Evolutionary conservation across 148 eudicot genomes (phyloP).

Genomic region (Fagopyrum homotropicum): DNA sequence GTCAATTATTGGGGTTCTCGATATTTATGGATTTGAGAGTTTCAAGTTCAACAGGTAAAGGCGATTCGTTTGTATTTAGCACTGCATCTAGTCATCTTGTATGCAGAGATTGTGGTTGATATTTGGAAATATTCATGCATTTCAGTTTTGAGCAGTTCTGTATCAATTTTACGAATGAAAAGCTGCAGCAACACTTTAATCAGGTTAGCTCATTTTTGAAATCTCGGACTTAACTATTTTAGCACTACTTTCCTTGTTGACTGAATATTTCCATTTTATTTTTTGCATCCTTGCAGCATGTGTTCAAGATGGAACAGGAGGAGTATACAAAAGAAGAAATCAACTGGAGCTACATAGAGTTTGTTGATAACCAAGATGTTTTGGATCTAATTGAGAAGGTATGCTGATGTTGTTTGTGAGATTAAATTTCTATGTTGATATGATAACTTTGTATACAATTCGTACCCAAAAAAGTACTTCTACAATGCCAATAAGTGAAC

Average conservation of each 20-base stretch:
- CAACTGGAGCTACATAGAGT: slow-evolving; percentile 97
- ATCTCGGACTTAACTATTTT: slow-evolving; percentile 8
- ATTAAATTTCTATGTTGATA: too few species aligned
- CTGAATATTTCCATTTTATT: slow-evolving; percentile 12
- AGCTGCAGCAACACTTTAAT: slow-evolving; percentile 98
- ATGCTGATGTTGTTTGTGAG: not conserved
- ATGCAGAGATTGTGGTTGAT: not conserved
- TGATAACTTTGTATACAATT: not conserved
- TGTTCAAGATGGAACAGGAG: slow-evolving; percentile 99
- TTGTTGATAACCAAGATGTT: slow-evolving; percentile 97
- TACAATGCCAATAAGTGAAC: not conserved
- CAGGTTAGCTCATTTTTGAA: slow-evolving; percentile 49
- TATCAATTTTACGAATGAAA: slow-evolving; percentile 97
- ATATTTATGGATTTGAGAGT: slow-evolving; percentile 85
- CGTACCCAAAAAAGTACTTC: not conserved
- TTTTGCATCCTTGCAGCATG: slow-evolving; percentile 67
- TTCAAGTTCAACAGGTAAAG: slow-evolving; percentile 78
- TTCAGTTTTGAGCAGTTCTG: slow-evolving; percentile 99
- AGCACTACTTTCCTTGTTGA: slow-evolving; percentile 3
- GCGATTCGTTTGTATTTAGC: slow-evolving; percentile 1
- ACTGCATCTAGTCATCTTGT: not conserved
- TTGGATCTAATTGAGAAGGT: slow-evolving; percentile 98
- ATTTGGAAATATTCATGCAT: slow-evolving; percentile 19
- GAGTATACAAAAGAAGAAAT: slow-evolving; percentile 95
- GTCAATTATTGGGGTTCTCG: slow-evolving; percentile 82